These are phyloP conservation scores for Zygoascus ofunaensis DNA, from an alignment of 805 yeast genomes.

Conservation along the genomic window DNA sequence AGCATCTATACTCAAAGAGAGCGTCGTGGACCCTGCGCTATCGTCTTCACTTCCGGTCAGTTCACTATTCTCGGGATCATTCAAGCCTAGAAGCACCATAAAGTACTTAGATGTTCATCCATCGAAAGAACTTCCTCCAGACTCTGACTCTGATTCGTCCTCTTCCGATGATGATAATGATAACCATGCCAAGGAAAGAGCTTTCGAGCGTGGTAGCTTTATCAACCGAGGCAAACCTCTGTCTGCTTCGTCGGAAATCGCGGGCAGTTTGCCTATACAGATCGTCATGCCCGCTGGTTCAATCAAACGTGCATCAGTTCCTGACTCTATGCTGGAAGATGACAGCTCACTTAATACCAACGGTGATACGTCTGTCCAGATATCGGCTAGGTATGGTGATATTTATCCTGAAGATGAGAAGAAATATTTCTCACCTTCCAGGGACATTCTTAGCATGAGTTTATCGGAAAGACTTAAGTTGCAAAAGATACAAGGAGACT, in stretches of 20 bases:
- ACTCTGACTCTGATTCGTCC: neutral
- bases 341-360: neutral
- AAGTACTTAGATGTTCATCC: conserved; percentile 8
- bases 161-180: neutral
- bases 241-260: conserved; percentile 3
- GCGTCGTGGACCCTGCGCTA: conserved; percentile 7
- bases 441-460: conserved; percentile 16
- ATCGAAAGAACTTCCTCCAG: conserved; percentile 1
- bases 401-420: conserved; percentile 1
- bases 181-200: too few relatives aligned
- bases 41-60: conserved; percentile 8
- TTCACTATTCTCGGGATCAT: neutral
- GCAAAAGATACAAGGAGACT: conserved; percentile 6
- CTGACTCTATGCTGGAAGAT: conserved; percentile 3
- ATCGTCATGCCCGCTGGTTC: conserved; percentile 3
- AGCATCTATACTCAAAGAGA: neutral
- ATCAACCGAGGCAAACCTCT: neutral
- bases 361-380: neutral
- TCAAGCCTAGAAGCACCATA: conserved; percentile 4
- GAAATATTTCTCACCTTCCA: neutral
- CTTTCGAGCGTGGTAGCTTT: neutral
- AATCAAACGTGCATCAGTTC: neutral
- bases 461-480: conserved; percentile 18
- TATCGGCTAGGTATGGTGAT: conserved; percentile 2
- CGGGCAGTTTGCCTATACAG: conserved; percentile 15